Conservation (phyloP, 1,284 basidiomycete genomes). For the Exsudoporus floridanus region DNA sequence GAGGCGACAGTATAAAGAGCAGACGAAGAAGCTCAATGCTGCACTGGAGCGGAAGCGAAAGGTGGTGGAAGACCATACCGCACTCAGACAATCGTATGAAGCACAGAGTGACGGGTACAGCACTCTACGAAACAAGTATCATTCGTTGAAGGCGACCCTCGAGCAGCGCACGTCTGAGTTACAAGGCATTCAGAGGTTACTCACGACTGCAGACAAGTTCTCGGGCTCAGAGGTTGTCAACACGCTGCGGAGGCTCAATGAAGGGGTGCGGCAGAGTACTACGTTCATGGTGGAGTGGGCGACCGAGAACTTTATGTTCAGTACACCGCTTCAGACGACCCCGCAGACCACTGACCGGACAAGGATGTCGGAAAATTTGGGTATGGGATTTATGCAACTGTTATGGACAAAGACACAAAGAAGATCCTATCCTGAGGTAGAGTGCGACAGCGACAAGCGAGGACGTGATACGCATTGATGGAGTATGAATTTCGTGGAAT, state of each 20-base stretch:
- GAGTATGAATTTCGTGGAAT: neutral
- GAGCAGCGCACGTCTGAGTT: conserved; percentile 21
- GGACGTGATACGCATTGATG: neutral
- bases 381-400: conserved; percentile 10
- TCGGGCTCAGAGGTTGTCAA: conserved; percentile 23
- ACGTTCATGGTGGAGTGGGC: conserved; percentile 19
- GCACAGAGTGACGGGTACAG: conserved; percentile 7
- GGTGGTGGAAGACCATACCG: neutral
- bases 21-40: conserved; percentile 3
- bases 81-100: conserved; percentile 13
- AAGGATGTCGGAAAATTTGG: conserved; percentile 8
- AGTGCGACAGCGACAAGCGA: neutral
- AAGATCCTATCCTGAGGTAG: conserved; percentile 13
- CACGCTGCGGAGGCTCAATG: conserved; percentile 18
- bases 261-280: conserved; percentile 4
- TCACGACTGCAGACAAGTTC: conserved; percentile 14
- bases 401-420: conserved; percentile 12
- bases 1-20: conserved; percentile 11
- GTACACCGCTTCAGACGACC: neutral
- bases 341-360: conserved; percentile 7
- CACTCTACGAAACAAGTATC: conserved; percentile 4
- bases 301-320: conserved; percentile 6
- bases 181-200: conserved; percentile 21
- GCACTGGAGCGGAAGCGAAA: conserved; percentile 5
- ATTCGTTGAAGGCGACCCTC: conserved; percentile 14